Percentiles rank a stretch among this genome's conserved stretches.
Evolutionary conservation across 331 rosid genomes (phyloP).

Genomic region (Cucumis variabilis): DNA sequence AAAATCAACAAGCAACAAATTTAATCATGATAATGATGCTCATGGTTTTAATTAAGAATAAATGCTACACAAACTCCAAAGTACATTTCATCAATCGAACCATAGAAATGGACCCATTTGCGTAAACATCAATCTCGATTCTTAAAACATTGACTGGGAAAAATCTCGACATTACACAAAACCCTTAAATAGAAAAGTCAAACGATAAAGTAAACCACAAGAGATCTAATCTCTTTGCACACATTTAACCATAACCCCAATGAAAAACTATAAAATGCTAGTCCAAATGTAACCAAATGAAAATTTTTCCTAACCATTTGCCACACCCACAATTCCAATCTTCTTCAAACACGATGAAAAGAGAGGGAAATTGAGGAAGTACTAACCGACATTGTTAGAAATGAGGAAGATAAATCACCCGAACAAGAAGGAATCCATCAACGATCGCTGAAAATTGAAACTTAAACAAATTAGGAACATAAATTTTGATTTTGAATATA

Average conservation of each 20-base stretch:
- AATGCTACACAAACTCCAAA: not conserved
- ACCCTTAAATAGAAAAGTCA: slow-evolving; percentile 12
- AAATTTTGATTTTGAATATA: not conserved
- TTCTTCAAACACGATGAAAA: not conserved
- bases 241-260: not conserved
- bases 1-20: too few species aligned
- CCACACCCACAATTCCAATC: slow-evolving; percentile 8
- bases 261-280: not conserved
- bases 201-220: not conserved
- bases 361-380: too few species aligned
- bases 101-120: not conserved
- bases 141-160: not conserved
- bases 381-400: slow-evolving; percentile 31
- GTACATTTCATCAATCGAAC: slow-evolving; percentile 18
- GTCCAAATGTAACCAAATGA: not conserved
- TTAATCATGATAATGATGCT: too few species aligned
- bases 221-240: slow-evolving; percentile 21
- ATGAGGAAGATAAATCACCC: slow-evolving; percentile 8
- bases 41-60: too few species aligned
- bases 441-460: slow-evolving; percentile 1
- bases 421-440: not conserved
- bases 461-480: not conserved
- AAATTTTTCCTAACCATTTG: not conserved
- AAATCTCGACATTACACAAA: not conserved
- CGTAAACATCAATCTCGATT: not conserved